These are phyloP conservation scores for Fraxinus greggii DNA, from an alignment of 305 asterid genomes.

Conservation along the genomic window DNA sequence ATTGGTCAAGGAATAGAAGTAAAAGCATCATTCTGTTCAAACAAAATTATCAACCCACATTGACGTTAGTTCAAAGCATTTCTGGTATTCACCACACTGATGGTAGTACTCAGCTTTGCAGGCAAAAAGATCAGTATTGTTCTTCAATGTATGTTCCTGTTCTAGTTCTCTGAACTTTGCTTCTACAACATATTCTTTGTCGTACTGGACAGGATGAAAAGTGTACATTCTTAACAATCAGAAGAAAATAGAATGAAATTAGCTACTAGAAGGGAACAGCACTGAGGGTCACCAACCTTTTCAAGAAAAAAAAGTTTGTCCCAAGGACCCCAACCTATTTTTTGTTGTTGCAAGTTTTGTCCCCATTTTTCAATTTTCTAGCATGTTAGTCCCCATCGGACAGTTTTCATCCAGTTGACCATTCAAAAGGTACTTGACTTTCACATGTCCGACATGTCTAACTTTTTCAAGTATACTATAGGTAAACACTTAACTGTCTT, in stretches of 20 bases:
- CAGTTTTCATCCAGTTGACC: conserved; percentile 1
- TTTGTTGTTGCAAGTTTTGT: neutral
- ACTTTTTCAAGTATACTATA: neutral
- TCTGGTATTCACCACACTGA: conserved; percentile 96
- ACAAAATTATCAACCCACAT: conserved; percentile 54
- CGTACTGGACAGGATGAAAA: conserved; percentile 59
- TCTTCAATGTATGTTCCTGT: conserved; percentile 70
- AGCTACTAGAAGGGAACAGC: neutral
- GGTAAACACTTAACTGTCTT: neutral
- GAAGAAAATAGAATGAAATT: conserved; percentile 17
- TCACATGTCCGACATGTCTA: neutral
- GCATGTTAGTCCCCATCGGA: neutral
- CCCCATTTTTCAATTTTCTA: neutral
- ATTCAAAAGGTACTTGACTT: neutral
- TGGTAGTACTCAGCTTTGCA: conserved; percentile 99
- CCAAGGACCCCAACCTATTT: neutral
- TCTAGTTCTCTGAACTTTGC: conserved; percentile 82
- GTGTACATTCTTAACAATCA: conserved; percentile 14
- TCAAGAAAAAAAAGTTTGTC: neutral
- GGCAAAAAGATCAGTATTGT: conserved; percentile 95
- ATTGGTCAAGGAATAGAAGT: conserved; percentile 10
- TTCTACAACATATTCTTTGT: conserved; percentile 78
- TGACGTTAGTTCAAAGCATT: conserved; percentile 87
- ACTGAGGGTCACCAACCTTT: neutral
- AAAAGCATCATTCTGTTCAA: conserved; percentile 7